Conservation (phyloP, 2,329 filamentous ascomycete species). For the Fonsecaea multimorphosa region DNA sequence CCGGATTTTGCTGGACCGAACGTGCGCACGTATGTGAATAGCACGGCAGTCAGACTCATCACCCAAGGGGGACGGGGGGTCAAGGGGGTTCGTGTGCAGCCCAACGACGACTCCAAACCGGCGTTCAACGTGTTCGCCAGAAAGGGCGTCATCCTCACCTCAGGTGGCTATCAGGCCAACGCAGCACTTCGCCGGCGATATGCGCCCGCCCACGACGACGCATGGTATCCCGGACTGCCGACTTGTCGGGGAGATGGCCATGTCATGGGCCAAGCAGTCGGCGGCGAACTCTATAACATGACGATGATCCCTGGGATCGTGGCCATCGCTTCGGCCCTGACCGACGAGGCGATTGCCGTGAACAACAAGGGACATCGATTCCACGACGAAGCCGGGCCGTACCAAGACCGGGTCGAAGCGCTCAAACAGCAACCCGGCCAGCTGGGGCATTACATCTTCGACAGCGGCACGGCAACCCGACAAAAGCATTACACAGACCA, state of each 20-base stretch:
- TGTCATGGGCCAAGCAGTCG: conserved; percentile 15
- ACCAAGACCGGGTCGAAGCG: conserved; percentile 14
- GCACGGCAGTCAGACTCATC: conserved; percentile 14
- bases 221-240: conserved; percentile 16
- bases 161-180: conserved; percentile 79
- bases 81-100: conserved; percentile 8
- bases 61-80: conserved; percentile 9
- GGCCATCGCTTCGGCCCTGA: conserved; percentile 17
- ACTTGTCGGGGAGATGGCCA: conserved; percentile 16
- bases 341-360: conserved; percentile 18
- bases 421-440: conserved; percentile 12
- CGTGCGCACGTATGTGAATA: conserved; percentile 20
- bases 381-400: conserved; percentile 24
- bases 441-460: conserved; percentile 21
- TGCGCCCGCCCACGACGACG: neutral
- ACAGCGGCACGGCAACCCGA: neutral
- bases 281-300: conserved; percentile 3
- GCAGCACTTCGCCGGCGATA: conserved; percentile 8
- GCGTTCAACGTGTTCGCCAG: conserved; percentile 20
- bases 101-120: conserved; percentile 9
- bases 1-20: conserved; percentile 15
- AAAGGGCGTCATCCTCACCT: conserved; percentile 70
- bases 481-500: conserved; percentile 15
- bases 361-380: conserved; percentile 15
- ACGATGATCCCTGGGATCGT: conserved; percentile 13